A percentile compares a stretch with the other conserved stretches of the same genome.
phyloP scores from a whole-genome alignment of 2,329 filamentous ascomycete genomes.

The Penicillium sp. region DNA sequence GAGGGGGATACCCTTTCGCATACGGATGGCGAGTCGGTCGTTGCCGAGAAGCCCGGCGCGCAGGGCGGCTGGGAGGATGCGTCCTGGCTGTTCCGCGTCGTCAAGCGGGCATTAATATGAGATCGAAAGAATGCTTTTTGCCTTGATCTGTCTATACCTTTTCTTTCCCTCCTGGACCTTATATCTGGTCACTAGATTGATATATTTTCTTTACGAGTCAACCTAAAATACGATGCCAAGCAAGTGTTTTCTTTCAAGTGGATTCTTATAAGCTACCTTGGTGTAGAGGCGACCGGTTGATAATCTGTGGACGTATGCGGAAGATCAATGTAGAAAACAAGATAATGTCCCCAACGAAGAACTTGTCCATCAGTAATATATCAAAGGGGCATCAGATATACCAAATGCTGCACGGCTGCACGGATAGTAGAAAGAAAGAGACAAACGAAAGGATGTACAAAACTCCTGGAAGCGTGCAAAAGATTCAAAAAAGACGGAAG shows the following conservation, averaged over 20 bases:
- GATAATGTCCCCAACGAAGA: not conserved
- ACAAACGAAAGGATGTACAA: conserved; percentile 12
- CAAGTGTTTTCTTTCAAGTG: not conserved
- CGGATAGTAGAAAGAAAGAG: not conserved
- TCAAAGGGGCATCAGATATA: not conserved
- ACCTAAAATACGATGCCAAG: not conserved
- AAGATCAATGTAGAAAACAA: not conserved
- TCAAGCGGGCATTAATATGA: conserved; percentile 39
- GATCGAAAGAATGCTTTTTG: not conserved
- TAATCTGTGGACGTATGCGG: not conserved
- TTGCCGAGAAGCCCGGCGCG: conserved; percentile 36
- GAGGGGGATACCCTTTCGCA: conserved; percentile 26
- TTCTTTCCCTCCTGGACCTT: not conserved
- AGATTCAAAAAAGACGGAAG: conserved; percentile 2
- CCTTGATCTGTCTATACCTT: not conserved
- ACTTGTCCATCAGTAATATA: not conserved
- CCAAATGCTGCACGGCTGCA: not conserved
- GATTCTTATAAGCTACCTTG: not conserved
- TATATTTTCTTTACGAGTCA: not conserved
- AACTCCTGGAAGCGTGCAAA: conserved; percentile 11
- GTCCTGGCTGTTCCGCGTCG: conserved; percentile 57
- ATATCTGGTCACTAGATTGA: not conserved
- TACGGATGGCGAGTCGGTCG: conserved; percentile 29
- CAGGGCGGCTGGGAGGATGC: conserved; percentile 58
- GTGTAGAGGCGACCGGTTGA: not conserved